Base-by-base conservation (phyloP, 768 basidiomycete genomes). In the Lentinula raphanica region DNA sequence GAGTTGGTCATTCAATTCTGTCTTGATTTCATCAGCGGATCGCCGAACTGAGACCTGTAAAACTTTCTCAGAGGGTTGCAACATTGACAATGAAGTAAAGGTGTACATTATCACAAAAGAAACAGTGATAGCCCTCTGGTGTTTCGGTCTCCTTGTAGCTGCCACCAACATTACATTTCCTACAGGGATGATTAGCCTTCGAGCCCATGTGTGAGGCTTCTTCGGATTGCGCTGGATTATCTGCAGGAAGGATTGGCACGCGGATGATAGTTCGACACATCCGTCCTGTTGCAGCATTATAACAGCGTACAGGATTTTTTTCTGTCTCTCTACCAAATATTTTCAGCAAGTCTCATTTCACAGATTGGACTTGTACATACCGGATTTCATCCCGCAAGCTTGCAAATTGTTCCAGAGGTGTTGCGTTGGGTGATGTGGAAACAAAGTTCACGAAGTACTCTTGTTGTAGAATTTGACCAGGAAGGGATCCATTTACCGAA, bases 151-250 rank as follows among this genome's bases (percentile, higher is more conserved):
- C 40, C 51, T 69, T 63, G 25, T 70, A 65, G 0, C 68, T 64
- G 0, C 78, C 74, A 1, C 79, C 74, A 19, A 69, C 68, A 35
- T 66, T 3, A 46, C 78, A 80, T 61, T 74, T 77, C 1, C 71
- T 62, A 54, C 79, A 82, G 3, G 67, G 70, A 6, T 67, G 59
- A 45, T 80, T 81, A 9, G 76, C 75, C 0, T 70, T 66, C 0
- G 67, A 64, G 0, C 79, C 76, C 40, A 75, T 76, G 32, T 81
- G 79, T 0, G 70, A 69, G 3, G 67, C 70, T 2, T 63, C 59
- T 59, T 76, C 72, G 45, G 72, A 71, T 59, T 76, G 74, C 38
- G 72, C 64, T 0, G 75, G 77, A 59, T 78, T 79, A 58, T 79
- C 74, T 0, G 71, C 74, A 0, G 71, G 72, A 69, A 74, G 25